Percentiles rank a stretch among this genome's conserved stretches.
These are phyloP conservation scores for Pichia nakasei DNA, from an alignment of 805 yeast genomes.

Conservation along the genomic window DNA sequence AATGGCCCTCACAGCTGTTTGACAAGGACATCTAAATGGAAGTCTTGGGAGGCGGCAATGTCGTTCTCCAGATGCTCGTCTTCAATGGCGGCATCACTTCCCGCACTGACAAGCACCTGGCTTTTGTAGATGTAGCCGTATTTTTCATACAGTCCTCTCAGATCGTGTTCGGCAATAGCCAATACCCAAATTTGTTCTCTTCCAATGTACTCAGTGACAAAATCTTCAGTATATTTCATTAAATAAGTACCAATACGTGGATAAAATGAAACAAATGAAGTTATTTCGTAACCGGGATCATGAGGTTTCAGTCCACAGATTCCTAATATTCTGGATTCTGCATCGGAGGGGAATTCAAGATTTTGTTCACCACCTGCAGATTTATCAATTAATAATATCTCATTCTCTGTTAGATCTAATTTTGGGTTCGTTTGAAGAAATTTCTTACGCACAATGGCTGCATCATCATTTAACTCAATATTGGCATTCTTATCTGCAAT, in stretches of 20 bases:
- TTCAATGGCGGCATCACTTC: constrained; percentile 14
- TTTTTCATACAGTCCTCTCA: constrained; percentile 36
- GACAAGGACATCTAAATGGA: constrained; percentile 32
- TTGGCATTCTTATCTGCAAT: neutral
- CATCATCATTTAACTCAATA: constrained; percentile 14
- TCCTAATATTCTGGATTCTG: constrained; percentile 22
- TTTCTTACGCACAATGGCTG: constrained; percentile 2
- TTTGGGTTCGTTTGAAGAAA: constrained; percentile 12
- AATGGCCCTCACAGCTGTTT: constrained; percentile 10
- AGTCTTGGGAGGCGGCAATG: constrained; percentile 30
- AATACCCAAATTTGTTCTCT: constrained; percentile 25
- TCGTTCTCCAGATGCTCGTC: constrained; percentile 28
- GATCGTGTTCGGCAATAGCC: constrained; percentile 41
- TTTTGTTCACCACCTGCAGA: constrained; percentile 9
- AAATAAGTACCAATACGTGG: constrained; percentile 27
- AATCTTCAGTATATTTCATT: constrained; percentile 13
- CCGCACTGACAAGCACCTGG: constrained; percentile 18
- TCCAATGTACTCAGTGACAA: constrained; percentile 6
- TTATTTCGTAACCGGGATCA: constrained; percentile 31
- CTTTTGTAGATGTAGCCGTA: constrained; percentile 30
- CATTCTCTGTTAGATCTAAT: constrained; percentile 12
- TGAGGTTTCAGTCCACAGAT: constrained; percentile 29
- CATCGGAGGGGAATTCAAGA: constrained; percentile 19
- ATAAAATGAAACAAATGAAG: constrained; percentile 45
- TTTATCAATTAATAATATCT: neutral